Evolutionary conservation across 208 protist species (phyloP).

Genomic region (Trypanosoma caninum): DNA sequence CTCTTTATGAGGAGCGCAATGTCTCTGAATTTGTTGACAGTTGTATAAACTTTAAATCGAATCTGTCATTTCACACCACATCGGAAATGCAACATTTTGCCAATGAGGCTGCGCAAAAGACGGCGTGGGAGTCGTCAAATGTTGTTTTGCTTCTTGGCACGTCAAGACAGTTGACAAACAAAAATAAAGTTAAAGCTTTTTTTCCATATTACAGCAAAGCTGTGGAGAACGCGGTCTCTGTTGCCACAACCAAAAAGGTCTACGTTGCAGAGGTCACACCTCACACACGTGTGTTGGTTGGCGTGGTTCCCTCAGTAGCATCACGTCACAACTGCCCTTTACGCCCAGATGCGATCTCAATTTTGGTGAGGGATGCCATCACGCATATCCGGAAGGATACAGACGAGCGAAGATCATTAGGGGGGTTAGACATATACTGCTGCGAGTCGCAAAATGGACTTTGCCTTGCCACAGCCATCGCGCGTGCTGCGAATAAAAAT

Average conservation of each 20-base stretch:
- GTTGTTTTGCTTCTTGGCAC: conserved; percentile 58
- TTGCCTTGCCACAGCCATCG: conserved; percentile 42
- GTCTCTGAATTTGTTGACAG: conserved; percentile 53
- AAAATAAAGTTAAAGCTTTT: neutral
- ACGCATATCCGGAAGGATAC: conserved; percentile 11
- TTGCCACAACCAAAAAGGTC: conserved; percentile 12
- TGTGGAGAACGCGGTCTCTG: conserved; percentile 9
- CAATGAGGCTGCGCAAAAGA: conserved; percentile 5
- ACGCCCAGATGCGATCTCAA: conserved; percentile 52
- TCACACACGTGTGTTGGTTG: conserved; percentile 37
- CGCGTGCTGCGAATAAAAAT: conserved; percentile 45
- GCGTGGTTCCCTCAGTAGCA: conserved; percentile 33
- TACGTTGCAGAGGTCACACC: conserved; percentile 26
- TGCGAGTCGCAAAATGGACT: conserved; percentile 33
- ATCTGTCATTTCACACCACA: conserved; percentile 49
- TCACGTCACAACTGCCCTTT: conserved; percentile 79
- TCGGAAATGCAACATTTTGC: conserved; percentile 25
- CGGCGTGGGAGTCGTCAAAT: conserved; percentile 10
- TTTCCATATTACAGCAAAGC: conserved; percentile 27
- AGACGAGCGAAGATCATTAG: neutral
- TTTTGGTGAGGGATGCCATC: conserved; percentile 50
- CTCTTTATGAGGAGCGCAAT: conserved; percentile 50
- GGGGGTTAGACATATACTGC: conserved; percentile 54
- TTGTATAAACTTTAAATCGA: conserved; percentile 50
- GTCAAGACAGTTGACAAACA: conserved; percentile 27